Evolutionary conservation across 352 stramenopile genomes (phyloP).

Genomic region (Globisporangium sylvaticum): DNA sequence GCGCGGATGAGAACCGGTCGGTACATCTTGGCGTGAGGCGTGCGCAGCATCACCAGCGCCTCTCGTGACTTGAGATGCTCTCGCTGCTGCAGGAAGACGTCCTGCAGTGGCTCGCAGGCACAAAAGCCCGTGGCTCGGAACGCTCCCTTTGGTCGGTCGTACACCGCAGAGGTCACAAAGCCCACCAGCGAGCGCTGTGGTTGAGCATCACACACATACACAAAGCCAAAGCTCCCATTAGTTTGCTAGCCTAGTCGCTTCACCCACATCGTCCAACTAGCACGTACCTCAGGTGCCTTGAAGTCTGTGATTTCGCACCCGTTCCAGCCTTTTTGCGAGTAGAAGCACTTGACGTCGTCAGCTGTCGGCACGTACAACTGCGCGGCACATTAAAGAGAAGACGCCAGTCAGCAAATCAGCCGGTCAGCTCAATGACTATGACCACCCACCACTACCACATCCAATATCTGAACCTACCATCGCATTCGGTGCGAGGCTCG

Average conservation of each 20-base stretch:
- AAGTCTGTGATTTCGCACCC: constrained; percentile 22
- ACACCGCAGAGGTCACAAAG: constrained; percentile 73
- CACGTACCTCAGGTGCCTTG: constrained; percentile 8
- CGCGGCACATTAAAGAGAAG: not conserved
- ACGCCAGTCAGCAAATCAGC: not conserved
- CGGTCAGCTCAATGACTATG: not conserved
- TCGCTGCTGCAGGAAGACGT: constrained; percentile 35
- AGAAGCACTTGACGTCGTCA: constrained; percentile 24
- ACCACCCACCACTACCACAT: not conserved
- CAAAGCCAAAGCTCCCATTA: not conserved
- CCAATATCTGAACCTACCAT: constrained; percentile 35
- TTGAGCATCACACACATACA: not conserved
- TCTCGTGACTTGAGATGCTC: constrained; percentile 1
- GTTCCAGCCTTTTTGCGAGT: constrained; percentile 31
- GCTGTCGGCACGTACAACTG: constrained; percentile 34
- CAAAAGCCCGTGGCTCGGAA: constrained; percentile 67
- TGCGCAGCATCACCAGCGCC: constrained; percentile 48
- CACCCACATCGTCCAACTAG: not conserved
- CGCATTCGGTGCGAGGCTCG: constrained; percentile 46
- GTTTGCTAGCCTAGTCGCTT: not conserved
- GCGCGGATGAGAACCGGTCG: constrained; percentile 29
- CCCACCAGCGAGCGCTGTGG: constrained; percentile 42
- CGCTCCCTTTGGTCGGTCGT: constrained; percentile 66
- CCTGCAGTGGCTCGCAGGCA: constrained; percentile 56
- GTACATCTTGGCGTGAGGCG: constrained; percentile 40